Base-by-base conservation (phyloP, 2,329 filamentous ascomycete species). In the Cordyceps cicadae region DNA sequence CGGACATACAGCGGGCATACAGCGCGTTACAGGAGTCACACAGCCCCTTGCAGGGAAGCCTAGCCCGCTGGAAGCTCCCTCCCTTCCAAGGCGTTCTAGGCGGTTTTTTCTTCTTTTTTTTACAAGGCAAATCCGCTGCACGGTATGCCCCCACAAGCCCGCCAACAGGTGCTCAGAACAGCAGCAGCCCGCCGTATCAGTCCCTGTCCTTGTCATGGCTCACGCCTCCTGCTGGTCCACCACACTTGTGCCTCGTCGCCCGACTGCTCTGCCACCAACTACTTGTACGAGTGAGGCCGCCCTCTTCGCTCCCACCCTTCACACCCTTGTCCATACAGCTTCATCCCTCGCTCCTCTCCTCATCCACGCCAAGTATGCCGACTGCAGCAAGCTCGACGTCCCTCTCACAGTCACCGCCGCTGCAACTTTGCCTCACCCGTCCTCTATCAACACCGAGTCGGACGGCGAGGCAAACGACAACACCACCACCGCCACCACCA, bases 341-440 rank as follows among this genome's bases (percentile, higher is more conserved):
- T 29, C 52, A 26, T 43, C 52, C 9, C 14, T 43, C 37, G 8
- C 52, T 43, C 49, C 48, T 17, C 46, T 59, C 8, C 17, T 34
- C 32, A n/a, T 58, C 12, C 56, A 12, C 15, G 19, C 48, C 59
- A 64, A 63, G 54, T 63, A 64, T 64, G 63, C 63, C 45, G 53
- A 63, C n/a, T 60, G 62, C 39, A 17, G 5, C 51, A 63, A 58
- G 37, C 62, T 39, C 21, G 58, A 54, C 51, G 12, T 29, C 24
- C 21, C 51, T 19, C 43, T 49, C 49, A 60, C 41, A 26, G 50
- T 54, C 43, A 60, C 58, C 43, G 46, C 43, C 58, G 26, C 51
- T 41, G 43, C 58, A 54, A 43, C 54, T 34, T 17, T 51, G 19
- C 7, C 58, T 29, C 37, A 50, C 46, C 41, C 29, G n/a, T 53